Evolutionary conservation across 2,329 filamentous ascomycete species (phyloP).

Genomic region (Xylariaceae sp.): DNA sequence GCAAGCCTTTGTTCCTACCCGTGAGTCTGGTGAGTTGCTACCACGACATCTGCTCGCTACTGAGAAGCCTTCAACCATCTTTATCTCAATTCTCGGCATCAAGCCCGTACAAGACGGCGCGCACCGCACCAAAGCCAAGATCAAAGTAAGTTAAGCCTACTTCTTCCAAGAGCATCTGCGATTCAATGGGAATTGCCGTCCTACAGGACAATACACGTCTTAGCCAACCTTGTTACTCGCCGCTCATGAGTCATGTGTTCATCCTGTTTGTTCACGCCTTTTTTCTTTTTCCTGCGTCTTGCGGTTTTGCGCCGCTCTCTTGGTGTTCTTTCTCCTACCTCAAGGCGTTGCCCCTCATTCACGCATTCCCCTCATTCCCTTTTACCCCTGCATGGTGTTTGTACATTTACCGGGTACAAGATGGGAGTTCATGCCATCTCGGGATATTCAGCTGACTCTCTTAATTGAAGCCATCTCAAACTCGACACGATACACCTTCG

Average conservation of each 20-base stretch:
- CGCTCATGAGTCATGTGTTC: too few species aligned
- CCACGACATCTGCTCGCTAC: not conserved
- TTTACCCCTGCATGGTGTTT: not conserved
- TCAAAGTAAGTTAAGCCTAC: not conserved
- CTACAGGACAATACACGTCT: not conserved
- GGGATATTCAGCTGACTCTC: not conserved
- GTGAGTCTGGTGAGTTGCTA: not conserved
- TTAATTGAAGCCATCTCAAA: not conserved
- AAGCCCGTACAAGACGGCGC: too few species aligned
- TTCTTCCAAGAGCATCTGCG: too few species aligned
- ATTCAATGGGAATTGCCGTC: too few species aligned
- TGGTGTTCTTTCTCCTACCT: not conserved
- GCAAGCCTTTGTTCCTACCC: not conserved
- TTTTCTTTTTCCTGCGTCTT: not conserved
- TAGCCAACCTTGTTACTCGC: too few species aligned
- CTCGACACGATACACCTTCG: not conserved
- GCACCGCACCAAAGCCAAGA: not conserved
- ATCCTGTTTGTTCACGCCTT: not conserved
- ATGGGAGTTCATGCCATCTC: not conserved
- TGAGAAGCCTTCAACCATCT: not conserved
- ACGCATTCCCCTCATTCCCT: not conserved
- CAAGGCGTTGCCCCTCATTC: not conserved
- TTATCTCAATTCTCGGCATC: not conserved
- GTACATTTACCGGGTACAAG: not conserved
- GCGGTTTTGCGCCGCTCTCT: not conserved